A percentile compares a stretch with the other conserved stretches of the same genome.
Evolutionary conservation across 2,329 filamentous ascomycete species (phyloP).

Genomic region (Trichoderma asperellum): DNA sequence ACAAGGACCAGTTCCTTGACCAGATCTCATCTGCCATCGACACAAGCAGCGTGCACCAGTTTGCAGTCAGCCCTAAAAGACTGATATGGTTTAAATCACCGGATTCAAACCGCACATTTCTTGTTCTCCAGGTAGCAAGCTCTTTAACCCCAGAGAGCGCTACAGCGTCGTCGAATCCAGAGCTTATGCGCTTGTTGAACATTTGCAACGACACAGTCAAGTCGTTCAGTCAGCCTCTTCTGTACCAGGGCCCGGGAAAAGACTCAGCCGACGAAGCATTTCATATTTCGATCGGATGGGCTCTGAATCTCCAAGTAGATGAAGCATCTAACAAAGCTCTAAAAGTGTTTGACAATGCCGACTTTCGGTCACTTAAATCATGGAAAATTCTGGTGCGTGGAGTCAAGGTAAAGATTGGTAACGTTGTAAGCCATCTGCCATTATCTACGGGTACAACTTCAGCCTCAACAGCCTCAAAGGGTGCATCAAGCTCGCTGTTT

Average conservation of each 20-base stretch:
- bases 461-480: slow-evolving; percentile 9
- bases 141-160: slow-evolving; percentile 31
- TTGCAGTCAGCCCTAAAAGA: slow-evolving; percentile 45
- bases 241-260: slow-evolving; percentile 60
- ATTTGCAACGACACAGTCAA: slow-evolving; percentile 68
- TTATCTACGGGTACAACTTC: slow-evolving; percentile 36
- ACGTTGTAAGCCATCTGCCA: slow-evolving; percentile 60
- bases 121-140: slow-evolving; percentile 69
- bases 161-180: slow-evolving; percentile 48
- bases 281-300: slow-evolving; percentile 91
- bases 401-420: slow-evolving; percentile 77
- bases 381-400: slow-evolving; percentile 60
- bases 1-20: slow-evolving; percentile 70
- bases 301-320: slow-evolving; percentile 57
- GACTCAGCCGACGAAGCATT: slow-evolving; percentile 57
- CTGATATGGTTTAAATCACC: slow-evolving; percentile 57
- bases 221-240: slow-evolving; percentile 65
- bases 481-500: slow-evolving; percentile 26
- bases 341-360: slow-evolving; percentile 33
- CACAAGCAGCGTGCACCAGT: slow-evolving; percentile 37
- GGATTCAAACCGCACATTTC: slow-evolving; percentile 75
- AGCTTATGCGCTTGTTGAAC: slow-evolving; percentile 64
- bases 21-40: slow-evolving; percentile 52
- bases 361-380: slow-evolving; percentile 40
- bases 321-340: slow-evolving; percentile 41